Conservation (phyloP, 2,329 filamentous ascomycete species). For the Podosphaera xanthii region DNA sequence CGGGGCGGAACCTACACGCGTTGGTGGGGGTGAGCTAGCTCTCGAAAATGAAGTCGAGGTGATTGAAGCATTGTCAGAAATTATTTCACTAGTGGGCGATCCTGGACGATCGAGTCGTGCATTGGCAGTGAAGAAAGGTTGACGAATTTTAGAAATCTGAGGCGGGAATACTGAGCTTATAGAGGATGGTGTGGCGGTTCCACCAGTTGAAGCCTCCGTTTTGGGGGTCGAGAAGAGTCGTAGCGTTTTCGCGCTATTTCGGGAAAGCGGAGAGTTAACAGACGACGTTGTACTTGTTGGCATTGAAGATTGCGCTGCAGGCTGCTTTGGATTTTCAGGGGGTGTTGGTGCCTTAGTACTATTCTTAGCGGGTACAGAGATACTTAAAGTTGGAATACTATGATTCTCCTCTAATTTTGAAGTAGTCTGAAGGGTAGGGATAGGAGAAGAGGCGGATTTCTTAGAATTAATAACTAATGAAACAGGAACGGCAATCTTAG, state of each 20-base stretch:
- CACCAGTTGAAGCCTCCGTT: slow-evolving; percentile 26
- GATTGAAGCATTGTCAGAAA: slow-evolving; percentile 57
- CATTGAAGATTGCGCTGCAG: slow-evolving; percentile 26
- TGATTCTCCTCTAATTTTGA: slow-evolving; percentile 7
- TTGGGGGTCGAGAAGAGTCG: slow-evolving; percentile 47
- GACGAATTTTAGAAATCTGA: slow-evolving; percentile 23
- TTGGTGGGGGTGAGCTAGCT: slow-evolving; percentile 45
- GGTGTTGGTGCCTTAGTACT: slow-evolving; percentile 4
- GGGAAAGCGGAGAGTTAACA: slow-evolving; percentile 27
- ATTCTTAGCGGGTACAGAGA: slow-evolving; percentile 24
- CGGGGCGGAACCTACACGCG: slow-evolving; percentile 44
- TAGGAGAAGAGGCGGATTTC: slow-evolving; percentile 1
- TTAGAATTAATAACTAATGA: slow-evolving; percentile 1
- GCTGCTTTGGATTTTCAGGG: slow-evolving; percentile 7
- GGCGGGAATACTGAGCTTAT: slow-evolving; percentile 18
- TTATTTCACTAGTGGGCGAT: slow-evolving; percentile 48
- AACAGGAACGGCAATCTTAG: slow-evolving; percentile 4
- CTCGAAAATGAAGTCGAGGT: slow-evolving; percentile 51
- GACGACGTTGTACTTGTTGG: slow-evolving; percentile 23
- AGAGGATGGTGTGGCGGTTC: slow-evolving; percentile 13
- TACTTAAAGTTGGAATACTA: slow-evolving; percentile 21
- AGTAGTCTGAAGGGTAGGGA: slow-evolving; percentile 1
- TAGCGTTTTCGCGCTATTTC: slow-evolving; percentile 38
- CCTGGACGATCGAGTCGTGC: slow-evolving; percentile 32
- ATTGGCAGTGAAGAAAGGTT: slow-evolving; percentile 26